phyloP scores from a whole-genome alignment of 129 eudicot genomes.

The Chrysanthemum makinoi region DNA sequence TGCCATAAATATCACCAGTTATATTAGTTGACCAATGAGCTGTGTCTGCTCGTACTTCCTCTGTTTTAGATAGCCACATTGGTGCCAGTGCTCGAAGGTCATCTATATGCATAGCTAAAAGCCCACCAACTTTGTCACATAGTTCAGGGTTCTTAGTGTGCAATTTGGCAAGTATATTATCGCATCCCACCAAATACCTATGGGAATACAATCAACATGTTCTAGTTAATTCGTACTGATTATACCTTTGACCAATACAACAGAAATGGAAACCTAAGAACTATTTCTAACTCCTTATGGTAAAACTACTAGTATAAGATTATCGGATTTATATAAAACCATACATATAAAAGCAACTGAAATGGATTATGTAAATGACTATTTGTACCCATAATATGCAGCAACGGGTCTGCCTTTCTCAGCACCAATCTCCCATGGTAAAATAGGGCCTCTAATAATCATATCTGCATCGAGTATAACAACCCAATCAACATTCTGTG shows the following conservation, averaged over 20 bases:
- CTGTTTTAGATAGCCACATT: constrained; percentile 98
- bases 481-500: constrained; percentile 94
- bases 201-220: not conserved
- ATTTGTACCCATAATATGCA: constrained; percentile 80
- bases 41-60: constrained; percentile 88
- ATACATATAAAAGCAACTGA: not conserved
- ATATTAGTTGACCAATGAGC: constrained; percentile 95
- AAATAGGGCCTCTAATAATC: constrained; percentile 91
- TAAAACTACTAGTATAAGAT: not conserved
- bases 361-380: constrained; percentile 10
- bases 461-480: constrained; percentile 93
- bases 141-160: constrained; percentile 94
- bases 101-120: constrained; percentile 92
- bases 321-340: not conserved
- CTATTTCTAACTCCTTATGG: not conserved
- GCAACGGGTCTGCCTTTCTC: constrained; percentile 97
- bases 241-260: not conserved
- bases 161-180: constrained; percentile 78
- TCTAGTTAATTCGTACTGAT: not conserved
- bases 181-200: constrained; percentile 95
- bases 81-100: constrained; percentile 97
- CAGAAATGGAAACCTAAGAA: not conserved
- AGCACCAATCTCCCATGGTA: constrained; percentile 96
- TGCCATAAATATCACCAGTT: constrained; percentile 87
- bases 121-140: constrained; percentile 98